phyloP scores from a whole-genome alignment of 2,329 filamentous ascomycete species.

The Penicillium fuscoglaucum region DNA sequence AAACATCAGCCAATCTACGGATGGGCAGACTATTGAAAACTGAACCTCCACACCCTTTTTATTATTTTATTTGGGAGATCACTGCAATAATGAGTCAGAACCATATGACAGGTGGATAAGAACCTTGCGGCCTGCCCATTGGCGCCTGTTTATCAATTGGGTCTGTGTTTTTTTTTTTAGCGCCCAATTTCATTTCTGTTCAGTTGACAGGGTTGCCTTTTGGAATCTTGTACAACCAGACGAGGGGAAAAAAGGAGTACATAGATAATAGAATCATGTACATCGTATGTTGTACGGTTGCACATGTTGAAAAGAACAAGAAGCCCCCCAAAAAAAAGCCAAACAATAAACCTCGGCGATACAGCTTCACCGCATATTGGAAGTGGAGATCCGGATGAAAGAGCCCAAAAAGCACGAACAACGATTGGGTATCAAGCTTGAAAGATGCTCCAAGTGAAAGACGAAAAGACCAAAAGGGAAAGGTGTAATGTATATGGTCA shows the following conservation, averaged over 20 bases:
- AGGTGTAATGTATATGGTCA: conserved; percentile 21
- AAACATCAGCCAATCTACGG: background rate
- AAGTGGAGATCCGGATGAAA: conserved; percentile 17
- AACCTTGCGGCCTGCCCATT: conserved; percentile 14
- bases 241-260: background rate
- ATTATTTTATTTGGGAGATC: background rate
- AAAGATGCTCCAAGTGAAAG: background rate
- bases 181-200: background rate
- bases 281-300: background rate
- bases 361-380: conserved; percentile 28
- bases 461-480: conserved; percentile 3
- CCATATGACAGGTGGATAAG: conserved; percentile 24
- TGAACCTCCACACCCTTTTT: background rate
- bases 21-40: background rate
- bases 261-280: background rate
- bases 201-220: background rate
- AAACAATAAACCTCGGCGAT: conserved; percentile 17
- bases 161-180: conserved; percentile 4
- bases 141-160: conserved; percentile 12
- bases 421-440: conserved; percentile 18
- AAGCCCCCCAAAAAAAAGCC: background rate
- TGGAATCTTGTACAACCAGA: background rate
- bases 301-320: background rate
- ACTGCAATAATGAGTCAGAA: conserved; percentile 5
- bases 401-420: conserved; percentile 7